These are phyloP conservation scores for Candida hispaniensis DNA, from an alignment of 805 yeast species.

Conservation along the genomic window DNA sequence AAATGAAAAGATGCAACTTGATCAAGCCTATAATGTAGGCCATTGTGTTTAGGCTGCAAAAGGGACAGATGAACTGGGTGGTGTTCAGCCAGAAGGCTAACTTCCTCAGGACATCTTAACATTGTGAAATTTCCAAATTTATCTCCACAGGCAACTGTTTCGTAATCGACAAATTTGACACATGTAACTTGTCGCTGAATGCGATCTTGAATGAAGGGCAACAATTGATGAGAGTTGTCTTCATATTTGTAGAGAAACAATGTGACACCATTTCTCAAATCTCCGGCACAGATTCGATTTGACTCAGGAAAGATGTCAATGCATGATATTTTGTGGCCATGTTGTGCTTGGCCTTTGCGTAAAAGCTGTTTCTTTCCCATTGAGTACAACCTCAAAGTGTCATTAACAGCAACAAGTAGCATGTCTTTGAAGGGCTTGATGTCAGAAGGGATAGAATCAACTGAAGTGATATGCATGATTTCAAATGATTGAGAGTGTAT, in stretches of 20 bases:
- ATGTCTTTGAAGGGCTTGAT: constrained; percentile 47
- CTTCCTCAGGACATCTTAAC: constrained; percentile 46
- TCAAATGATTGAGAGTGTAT: constrained; percentile 28
- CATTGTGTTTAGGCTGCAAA: constrained; percentile 1
- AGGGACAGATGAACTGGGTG: constrained; percentile 36
- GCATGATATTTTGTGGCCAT: constrained; percentile 40
- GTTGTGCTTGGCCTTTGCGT: constrained; percentile 44
- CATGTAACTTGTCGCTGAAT: constrained; percentile 57
- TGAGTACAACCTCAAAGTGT: constrained; percentile 49
- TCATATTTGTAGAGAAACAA: constrained; percentile 42
- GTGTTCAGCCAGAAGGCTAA: constrained; percentile 40
- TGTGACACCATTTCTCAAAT: constrained; percentile 54
- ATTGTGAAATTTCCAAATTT: constrained; percentile 73
- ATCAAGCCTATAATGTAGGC: constrained; percentile 33
- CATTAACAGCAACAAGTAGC: constrained; percentile 48
- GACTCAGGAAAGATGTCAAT: constrained; percentile 40
- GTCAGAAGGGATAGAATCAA: constrained; percentile 40
- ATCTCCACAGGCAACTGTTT: constrained; percentile 76
- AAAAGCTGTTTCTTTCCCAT: constrained; percentile 73
- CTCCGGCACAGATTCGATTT: constrained; percentile 57
- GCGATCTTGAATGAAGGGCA: constrained; percentile 60
- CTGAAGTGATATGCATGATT: constrained; percentile 49
- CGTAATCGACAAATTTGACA: constrained; percentile 52
- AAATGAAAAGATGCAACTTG: constrained; percentile 48
- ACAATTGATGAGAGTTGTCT: constrained; percentile 36